Evolutionary conservation across 2,329 filamentous ascomycete species (phyloP).

Genomic region (Dothidotthia symphoricarpi): DNA sequence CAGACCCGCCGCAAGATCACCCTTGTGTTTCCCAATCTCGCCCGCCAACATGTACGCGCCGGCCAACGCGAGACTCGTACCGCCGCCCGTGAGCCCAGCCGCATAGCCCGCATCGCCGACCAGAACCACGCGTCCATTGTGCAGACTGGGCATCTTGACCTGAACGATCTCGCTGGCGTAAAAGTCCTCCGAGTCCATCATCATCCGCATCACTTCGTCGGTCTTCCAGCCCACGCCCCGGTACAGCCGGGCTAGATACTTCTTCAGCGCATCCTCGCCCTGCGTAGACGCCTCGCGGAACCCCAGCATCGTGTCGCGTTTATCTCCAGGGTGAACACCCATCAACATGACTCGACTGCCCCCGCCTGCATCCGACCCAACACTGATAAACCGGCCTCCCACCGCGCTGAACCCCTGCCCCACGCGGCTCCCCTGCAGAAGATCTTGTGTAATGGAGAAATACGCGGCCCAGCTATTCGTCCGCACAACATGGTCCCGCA

Average conservation of each 20-base stretch:
- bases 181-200: conserved; percentile 46
- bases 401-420: conserved; percentile 14
- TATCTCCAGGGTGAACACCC: conserved; percentile 7
- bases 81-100: conserved; percentile 22
- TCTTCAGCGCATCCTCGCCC: conserved; percentile 43
- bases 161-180: conserved; percentile 48
- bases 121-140: conserved; percentile 49
- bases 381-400: conserved; percentile 38
- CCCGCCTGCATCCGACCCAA: conserved; percentile 20
- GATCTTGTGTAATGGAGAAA: conserved; percentile 7
- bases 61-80: conserved; percentile 35
- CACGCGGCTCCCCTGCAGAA: conserved; percentile 10
- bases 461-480: conserved; percentile 11
- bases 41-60: conserved; percentile 43
- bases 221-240: conserved; percentile 48
- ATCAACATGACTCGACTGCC: conserved; percentile 24
- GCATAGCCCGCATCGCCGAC: conserved; percentile 53
- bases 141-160: conserved; percentile 48
- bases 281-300: conserved; percentile 32
- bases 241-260: conserved; percentile 30
- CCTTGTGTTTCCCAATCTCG: conserved; percentile 22
- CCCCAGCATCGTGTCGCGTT: conserved; percentile 2
- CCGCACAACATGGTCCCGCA: conserved; percentile 8
- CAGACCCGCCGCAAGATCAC: conserved; percentile 19
- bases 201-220: conserved; percentile 42